Percentiles rank a stretch among this genome's conserved stretches.
Evolutionary conservation across 345 rosid species (phyloP).

Genomic region (Litchi chinensis): DNA sequence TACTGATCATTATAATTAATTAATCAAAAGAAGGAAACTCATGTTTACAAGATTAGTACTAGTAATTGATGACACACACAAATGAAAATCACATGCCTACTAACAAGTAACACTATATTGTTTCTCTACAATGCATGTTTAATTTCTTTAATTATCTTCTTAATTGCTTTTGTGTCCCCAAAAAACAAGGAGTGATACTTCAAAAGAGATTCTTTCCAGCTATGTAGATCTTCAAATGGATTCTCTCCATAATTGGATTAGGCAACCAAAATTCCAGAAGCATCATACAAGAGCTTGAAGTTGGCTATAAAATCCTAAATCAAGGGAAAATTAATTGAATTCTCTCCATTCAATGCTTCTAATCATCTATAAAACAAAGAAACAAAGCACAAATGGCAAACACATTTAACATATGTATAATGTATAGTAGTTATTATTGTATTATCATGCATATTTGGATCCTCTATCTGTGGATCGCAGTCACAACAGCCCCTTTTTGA

Average conservation of each 20-base stretch:
- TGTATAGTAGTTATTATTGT: too few relatives aligned
- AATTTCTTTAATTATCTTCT: not conserved
- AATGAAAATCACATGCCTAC: constrained; percentile 31
- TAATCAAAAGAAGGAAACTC: constrained; percentile 7
- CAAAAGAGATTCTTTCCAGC: constrained; percentile 30
- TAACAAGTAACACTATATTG: not conserved
- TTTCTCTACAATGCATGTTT: not conserved
- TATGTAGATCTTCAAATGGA: constrained; percentile 19
- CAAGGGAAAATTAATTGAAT: not conserved
- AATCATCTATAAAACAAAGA: constrained; percentile 15
- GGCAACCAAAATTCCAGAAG: not conserved
- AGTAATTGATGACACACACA: constrained; percentile 10
- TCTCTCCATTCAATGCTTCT: constrained; percentile 16
- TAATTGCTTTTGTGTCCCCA: constrained; percentile 4
- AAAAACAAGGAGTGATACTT: constrained; percentile 9
- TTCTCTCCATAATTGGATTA: constrained; percentile 22
- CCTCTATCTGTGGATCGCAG: not conserved
- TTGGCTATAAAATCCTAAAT: not conserved
- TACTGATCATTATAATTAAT: not conserved
- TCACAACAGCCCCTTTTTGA: not conserved
- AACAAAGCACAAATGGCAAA: constrained; percentile 6
- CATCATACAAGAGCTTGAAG: not conserved
- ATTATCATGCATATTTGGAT: too few relatives aligned
- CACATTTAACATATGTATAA: not conserved
- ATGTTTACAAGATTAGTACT: not conserved